Conservation (phyloP, 2,329 filamentous ascomycete species). For the Dendrostoma leiphaemia region DNA sequence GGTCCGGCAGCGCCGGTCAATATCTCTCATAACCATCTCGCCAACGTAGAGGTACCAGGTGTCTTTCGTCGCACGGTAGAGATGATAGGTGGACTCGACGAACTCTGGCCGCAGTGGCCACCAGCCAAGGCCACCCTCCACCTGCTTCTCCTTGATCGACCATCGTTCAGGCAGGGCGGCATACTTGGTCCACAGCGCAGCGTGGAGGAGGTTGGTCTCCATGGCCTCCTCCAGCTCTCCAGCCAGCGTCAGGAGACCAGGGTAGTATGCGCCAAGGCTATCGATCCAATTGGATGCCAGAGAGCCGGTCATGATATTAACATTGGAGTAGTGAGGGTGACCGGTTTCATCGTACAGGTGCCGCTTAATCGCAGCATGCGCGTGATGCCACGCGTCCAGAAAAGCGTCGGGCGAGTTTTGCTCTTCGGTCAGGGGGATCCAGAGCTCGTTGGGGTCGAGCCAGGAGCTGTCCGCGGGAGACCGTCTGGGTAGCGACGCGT, state of each 20-base stretch:
- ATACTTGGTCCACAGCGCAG: slow-evolving; percentile 92
- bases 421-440: slow-evolving; percentile 58
- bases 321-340: slow-evolving; percentile 91
- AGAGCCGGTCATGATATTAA: slow-evolving; percentile 83
- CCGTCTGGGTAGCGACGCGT: slow-evolving; percentile 42
- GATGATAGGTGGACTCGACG: slow-evolving; percentile 92
- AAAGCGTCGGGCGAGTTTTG: slow-evolving; percentile 77
- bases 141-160: slow-evolving; percentile 79
- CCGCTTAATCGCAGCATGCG: slow-evolving; percentile 82
- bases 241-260: slow-evolving; percentile 79
- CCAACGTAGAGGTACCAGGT: slow-evolving; percentile 96
- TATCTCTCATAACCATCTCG: slow-evolving; percentile 90
- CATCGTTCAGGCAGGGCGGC: slow-evolving; percentile 92
- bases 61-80: slow-evolving; percentile 91
- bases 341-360: slow-evolving; percentile 84
- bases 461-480: slow-evolving; percentile 35
- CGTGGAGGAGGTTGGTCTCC: slow-evolving; percentile 84
- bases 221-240: slow-evolving; percentile 90
- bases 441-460: slow-evolving; percentile 65
- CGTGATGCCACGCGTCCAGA: slow-evolving; percentile 77
- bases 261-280: slow-evolving; percentile 92
- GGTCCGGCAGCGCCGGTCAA: slow-evolving; percentile 84
- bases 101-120: slow-evolving; percentile 96
- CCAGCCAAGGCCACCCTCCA: slow-evolving; percentile 87
- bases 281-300: slow-evolving; percentile 93